Base-by-base conservation (phyloP, 495 filamentous ascomycete genomes). In the Trichoderma gamsii region DNA sequence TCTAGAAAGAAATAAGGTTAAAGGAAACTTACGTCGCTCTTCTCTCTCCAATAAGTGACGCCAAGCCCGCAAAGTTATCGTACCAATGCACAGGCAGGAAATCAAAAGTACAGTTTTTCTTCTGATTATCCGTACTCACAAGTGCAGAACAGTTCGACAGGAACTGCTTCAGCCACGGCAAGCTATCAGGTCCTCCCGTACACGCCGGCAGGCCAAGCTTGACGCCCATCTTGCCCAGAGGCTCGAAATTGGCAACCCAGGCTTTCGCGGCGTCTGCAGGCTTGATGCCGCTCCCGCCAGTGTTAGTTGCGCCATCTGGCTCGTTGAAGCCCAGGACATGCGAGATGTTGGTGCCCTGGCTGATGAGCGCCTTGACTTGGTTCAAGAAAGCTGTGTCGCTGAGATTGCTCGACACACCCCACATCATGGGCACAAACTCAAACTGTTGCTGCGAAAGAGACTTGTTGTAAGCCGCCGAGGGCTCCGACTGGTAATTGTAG, bases 81-180 rank as follows among this genome's bases (percentile, higher is more conserved):
- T 90, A 90, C 81, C 83, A 90, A 73, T 90, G 87, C 16, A 89
- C 73, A 0, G 88, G 82, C 18, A 90, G 78, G 74, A 91, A 90
- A 71, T 89, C 88, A 9, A 81, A 77, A 1, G 76, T 82, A 72
- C 88, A 90, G 29, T 75, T 73, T 18, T 69, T 69, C 25, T 41
- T 41, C 32, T 71, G 63, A 38, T 69, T 67, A 11, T 52, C 23
- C 29, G 70, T 67, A 41, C 71, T 72, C 61, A 74, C 23, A 32
- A 69, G 43, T 4, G 66, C 66, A 16, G 71, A 71, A 64, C 80
- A 82, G 41, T 77, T 80, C 25, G 64, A 73, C 67, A 88, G 83
- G 73, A 87, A 90, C 51, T 80, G 72, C 64, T 82, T 70, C 64
- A 89, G 70, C 88, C 88, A 90, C 1, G 67, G 73, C 59, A 83